Conservation (phyloP, 768 basidiomycete species). For the Calocybe gangraenosa region DNA sequence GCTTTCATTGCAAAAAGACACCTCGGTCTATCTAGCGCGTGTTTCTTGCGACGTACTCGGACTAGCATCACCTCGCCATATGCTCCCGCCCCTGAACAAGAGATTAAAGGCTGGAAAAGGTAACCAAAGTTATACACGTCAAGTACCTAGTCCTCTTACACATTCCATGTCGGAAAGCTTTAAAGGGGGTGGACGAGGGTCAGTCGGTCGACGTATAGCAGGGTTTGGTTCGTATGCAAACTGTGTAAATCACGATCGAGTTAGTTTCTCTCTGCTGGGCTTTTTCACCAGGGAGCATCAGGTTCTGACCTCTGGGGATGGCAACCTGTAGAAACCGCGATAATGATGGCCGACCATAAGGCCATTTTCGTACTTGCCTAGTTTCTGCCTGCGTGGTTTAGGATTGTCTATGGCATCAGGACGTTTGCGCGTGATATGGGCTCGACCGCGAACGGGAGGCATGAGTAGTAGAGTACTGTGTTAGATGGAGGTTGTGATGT, state of each 20-base stretch:
- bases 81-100: constrained; percentile 32
- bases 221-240: constrained; percentile 5
- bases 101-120: too few species aligned
- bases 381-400: background rate
- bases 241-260: too few species aligned
- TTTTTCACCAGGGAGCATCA: too few species aligned
- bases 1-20: constrained; percentile 45
- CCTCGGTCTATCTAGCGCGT: constrained; percentile 29
- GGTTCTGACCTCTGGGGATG: constrained; percentile 1
- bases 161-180: constrained; percentile 37
- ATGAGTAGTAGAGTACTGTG: background rate
- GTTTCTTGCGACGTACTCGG: constrained; percentile 22
- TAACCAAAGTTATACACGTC: too few species aligned
- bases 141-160: constrained; percentile 35
- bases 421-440: constrained; percentile 5
- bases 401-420: background rate
- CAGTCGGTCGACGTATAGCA: constrained; percentile 20
- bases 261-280: too few species aligned
- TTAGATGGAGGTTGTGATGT: background rate
- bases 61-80: constrained; percentile 41
- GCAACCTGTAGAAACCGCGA: background rate
- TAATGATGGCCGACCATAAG: background rate
- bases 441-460: background rate
- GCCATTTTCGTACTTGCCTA: background rate
- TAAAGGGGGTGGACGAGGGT: constrained; percentile 15